Evolutionary conservation across 352 stramenopile genomes (phyloP).

Genomic region (Phytophthora sp.): DNA sequence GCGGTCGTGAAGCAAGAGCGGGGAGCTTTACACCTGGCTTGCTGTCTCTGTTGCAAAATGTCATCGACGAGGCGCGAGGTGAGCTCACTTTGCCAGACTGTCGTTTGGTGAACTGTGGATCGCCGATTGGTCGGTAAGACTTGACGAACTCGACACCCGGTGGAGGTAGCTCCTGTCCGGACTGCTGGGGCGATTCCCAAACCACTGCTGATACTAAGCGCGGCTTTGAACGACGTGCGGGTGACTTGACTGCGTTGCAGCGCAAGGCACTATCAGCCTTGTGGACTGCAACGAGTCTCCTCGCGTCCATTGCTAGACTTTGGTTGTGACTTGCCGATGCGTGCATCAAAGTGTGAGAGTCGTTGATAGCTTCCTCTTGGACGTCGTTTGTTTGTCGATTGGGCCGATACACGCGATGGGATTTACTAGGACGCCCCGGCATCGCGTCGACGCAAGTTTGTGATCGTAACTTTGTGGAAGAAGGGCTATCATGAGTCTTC

Average conservation of each 20-base stretch:
- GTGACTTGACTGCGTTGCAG: background rate
- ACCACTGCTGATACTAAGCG: slow-evolving; percentile 13
- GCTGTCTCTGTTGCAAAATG: background rate
- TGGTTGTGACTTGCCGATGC: background rate
- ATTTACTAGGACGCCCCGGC: slow-evolving; percentile 23
- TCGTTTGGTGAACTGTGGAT: background rate
- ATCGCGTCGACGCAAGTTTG: slow-evolving; percentile 35
- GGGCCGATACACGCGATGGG: slow-evolving; percentile 8
- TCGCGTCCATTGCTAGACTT: slow-evolving; percentile 11
- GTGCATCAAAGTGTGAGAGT: background rate
- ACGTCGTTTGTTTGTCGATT: background rate
- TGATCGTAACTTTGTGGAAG: slow-evolving; percentile 1
- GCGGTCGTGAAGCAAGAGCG: background rate
- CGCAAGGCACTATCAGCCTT: background rate
- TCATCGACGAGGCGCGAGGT: background rate
- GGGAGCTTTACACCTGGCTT: background rate
- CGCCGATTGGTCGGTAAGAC: background rate
- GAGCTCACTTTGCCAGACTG: slow-evolving; percentile 7
- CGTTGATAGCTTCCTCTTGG: background rate
- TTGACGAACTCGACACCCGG: slow-evolving; percentile 27
- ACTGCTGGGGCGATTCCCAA: slow-evolving; percentile 5
- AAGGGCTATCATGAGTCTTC: slow-evolving; percentile 12
- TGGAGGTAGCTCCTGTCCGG: background rate
- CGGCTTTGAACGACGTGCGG: slow-evolving; percentile 6
- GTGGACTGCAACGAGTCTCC: slow-evolving; percentile 18